Evolutionary conservation across 192 early-diverging fungal species (phyloP).

Genomic region (Coemansia sp.): DNA sequence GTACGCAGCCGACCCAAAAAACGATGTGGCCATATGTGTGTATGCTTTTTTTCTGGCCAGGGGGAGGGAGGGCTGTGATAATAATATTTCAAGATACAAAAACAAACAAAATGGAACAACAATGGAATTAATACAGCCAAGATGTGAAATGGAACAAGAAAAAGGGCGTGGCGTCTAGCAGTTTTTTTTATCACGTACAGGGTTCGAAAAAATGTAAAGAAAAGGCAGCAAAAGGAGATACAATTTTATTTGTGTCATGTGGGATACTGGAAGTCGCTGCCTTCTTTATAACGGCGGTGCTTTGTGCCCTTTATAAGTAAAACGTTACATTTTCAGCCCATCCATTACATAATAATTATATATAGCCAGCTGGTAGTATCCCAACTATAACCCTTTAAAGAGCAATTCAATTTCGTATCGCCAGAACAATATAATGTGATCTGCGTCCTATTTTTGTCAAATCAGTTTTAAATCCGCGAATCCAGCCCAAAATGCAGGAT

Average conservation of each 20-base stretch:
- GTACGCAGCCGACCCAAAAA: slow-evolving; percentile 6
- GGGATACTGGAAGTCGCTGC: not conserved
- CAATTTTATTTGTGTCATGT: not conserved
- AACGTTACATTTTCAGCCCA: not conserved
- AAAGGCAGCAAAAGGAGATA: not conserved
- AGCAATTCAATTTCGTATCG: too few species aligned
- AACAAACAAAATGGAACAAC: not conserved
- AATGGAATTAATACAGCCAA: not conserved
- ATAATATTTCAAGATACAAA: not conserved
- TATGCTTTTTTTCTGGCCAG: too few species aligned
- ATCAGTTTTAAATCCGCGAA: too few species aligned
- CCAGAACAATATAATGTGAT: too few species aligned
- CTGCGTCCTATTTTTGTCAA: too few species aligned
- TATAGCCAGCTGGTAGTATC: not conserved
- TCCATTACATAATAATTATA: not conserved
- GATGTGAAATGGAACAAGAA: not conserved
- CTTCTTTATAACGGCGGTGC: not conserved
- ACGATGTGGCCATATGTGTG: not conserved
- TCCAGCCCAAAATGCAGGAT: too few species aligned
- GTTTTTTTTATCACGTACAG: too few species aligned
- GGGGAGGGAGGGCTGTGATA: not conserved
- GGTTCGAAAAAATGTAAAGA: not conserved
- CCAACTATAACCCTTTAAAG: too few species aligned
- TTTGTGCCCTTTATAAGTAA: not conserved
- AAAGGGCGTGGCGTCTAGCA: not conserved